A percentile compares a stretch with the other conserved stretches of the same genome.
These are phyloP conservation scores for Ustilago crameri DNA, from an alignment of 1,284 basidiomycete genomes.

Conservation along the genomic window DNA sequence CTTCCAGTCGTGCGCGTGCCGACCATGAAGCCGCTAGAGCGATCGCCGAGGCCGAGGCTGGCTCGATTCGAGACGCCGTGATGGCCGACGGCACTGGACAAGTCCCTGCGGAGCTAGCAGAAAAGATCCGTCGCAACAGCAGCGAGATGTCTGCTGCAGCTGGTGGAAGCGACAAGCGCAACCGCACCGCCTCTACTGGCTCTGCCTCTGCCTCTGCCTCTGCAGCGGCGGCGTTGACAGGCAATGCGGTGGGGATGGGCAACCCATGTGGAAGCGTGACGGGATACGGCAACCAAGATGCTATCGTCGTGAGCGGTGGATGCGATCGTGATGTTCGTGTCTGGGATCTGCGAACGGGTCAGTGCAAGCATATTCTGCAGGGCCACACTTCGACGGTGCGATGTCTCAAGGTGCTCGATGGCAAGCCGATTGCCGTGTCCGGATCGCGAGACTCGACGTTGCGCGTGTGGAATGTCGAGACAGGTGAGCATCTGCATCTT, in stretches of 20 bases:
- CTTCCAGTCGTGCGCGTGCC: slow-evolving; percentile 13
- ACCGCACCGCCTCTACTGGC: slow-evolving; percentile 8
- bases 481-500: slow-evolving; percentile 77
- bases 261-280: slow-evolving; percentile 69
- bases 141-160: slow-evolving; percentile 11
- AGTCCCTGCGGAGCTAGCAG: slow-evolving; percentile 34
- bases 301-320: slow-evolving; percentile 88
- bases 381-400: slow-evolving; percentile 93
- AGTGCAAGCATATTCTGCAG: slow-evolving; percentile 81
- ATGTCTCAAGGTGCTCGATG: slow-evolving; percentile 87
- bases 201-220: slow-evolving; percentile 9
- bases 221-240: slow-evolving; percentile 8
- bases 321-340: slow-evolving; percentile 90
- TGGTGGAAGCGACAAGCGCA: not conserved
- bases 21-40: slow-evolving; percentile 29
- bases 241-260: slow-evolving; percentile 48
- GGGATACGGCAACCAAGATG: slow-evolving; percentile 76
- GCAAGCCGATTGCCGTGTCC: slow-evolving; percentile 86
- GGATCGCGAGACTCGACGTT: slow-evolving; percentile 82
- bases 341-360: slow-evolving; percentile 87
- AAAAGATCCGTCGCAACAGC: slow-evolving; percentile 29
- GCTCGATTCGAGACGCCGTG: slow-evolving; percentile 46
- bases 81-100: slow-evolving; percentile 52
- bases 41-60: slow-evolving; percentile 52
- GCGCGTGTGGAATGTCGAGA: slow-evolving; percentile 91